A percentile compares a stretch with the other conserved stretches of the same genome.
Evolutionary conservation across 345 rosid species (phyloP).

Genomic region (Populus alba): DNA sequence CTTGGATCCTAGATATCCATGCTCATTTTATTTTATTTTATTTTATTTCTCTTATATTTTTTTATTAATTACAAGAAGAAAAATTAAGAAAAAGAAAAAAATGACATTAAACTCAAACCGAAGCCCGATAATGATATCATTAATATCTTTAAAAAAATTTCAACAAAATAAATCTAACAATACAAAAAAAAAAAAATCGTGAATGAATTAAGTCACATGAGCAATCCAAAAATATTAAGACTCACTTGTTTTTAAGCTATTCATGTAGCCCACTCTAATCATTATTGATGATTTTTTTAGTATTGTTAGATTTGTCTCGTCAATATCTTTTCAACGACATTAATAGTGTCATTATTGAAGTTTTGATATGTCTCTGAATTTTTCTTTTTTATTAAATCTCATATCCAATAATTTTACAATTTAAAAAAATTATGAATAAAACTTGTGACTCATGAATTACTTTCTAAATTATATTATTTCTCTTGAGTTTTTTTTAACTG

Average conservation of each 20-base stretch:
- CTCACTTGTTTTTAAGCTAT: rapidly evolving
- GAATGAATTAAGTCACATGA: rapidly evolving
- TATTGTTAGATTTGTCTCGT: rapidly evolving
- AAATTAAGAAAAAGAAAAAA: rapidly evolving
- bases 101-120: rapidly evolving
- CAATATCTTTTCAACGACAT: rapidly evolving
- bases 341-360: rapidly evolving
- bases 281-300: rapidly evolving
- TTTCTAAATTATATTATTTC: too few species aligned
- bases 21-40: too few species aligned
- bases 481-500: too few species aligned
- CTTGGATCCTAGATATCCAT: rapidly evolving
- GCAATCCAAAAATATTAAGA: rapidly evolving
- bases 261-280: rapidly evolving
- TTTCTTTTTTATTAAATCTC: too few species aligned
- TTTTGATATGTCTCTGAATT: rapidly evolving
- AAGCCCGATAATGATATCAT: rapidly evolving
- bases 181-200: rapidly evolving
- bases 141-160: too few species aligned
- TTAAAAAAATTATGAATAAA: rapidly evolving
- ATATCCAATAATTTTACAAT: too few species aligned
- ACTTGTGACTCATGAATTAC: too few species aligned
- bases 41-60: too few species aligned
- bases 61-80: rapidly evolving
- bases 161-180: too few species aligned